Conservation (phyloP, 2,329 filamentous ascomycete genomes). For the Fusarium setosum region DNA sequence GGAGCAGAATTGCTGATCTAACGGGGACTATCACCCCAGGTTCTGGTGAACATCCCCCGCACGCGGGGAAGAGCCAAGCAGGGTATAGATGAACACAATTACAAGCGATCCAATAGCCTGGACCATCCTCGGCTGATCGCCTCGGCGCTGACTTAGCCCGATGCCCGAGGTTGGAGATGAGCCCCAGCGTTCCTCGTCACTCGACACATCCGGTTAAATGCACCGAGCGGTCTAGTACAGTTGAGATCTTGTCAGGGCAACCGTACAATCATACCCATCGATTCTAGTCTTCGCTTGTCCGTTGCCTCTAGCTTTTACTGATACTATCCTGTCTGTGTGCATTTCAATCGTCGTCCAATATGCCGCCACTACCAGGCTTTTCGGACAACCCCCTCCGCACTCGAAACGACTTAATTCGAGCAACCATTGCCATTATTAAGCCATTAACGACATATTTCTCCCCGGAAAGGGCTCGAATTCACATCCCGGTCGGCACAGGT, state of each 20-base stretch:
- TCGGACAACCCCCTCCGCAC: slow-evolving; percentile 53
- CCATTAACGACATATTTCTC: slow-evolving; percentile 51
- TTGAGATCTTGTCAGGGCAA: neutral
- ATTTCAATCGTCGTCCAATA: slow-evolving; percentile 23
- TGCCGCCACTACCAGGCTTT: slow-evolving; percentile 54
- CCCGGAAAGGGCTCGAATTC: slow-evolving; percentile 47
- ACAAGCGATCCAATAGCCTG: slow-evolving; percentile 27
- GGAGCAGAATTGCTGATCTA: neutral
- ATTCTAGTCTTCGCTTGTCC: too few relatives aligned
- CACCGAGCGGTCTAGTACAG: neutral
- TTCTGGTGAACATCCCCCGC: neutral
- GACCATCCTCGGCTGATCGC: neutral
- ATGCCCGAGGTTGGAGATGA: slow-evolving; percentile 21
- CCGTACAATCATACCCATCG: neutral
- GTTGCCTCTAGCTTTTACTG: too few relatives aligned
- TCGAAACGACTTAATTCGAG: slow-evolving; percentile 50
- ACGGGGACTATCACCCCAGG: neutral
- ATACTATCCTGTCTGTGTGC: neutral
- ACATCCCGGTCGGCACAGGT: slow-evolving; percentile 50
- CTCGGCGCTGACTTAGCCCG: slow-evolving; percentile 23
- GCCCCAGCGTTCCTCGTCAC: too few relatives aligned
- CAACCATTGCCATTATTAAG: slow-evolving; percentile 47
- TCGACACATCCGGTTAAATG: neutral
- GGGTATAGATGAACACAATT: neutral
- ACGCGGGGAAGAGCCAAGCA: slow-evolving; percentile 10